Evolutionary conservation across 805 yeast species (phyloP), one percentile per base, ranked within the genome.

Genomic region (Kluyveromyces wickerhamii): DNA sequence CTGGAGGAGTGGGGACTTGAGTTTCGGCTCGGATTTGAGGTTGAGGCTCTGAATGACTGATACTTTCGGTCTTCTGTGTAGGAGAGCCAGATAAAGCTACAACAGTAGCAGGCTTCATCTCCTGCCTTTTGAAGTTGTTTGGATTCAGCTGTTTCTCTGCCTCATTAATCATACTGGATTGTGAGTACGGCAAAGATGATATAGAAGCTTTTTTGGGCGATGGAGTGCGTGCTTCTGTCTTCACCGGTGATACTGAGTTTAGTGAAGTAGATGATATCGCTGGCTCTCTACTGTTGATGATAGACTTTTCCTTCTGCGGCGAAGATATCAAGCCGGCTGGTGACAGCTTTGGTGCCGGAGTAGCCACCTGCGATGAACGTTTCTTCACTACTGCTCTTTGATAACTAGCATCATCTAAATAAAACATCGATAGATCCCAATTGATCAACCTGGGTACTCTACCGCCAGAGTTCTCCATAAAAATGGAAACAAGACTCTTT

Each of bases 401-500:
- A 38, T 65, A 65, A 16, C 63, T 54, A 14, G 42, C 51, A 35
- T 58, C 62, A 43, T 64, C 66, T 13, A 65, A 35, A 18, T 65
- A 66, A 45, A 66, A 67, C 29, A 54, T 21, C 1, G 60, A 42
- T 6, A 64, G 41, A 38, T 71, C 79, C 67, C 79, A 73, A 39
- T 73, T 70, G 4, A 69, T 54, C 45, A 76, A 45, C 20, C 62
- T 60, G 0, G 85, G 85, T 4, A 72, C 55, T 22, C 63, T 62
- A 0, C 81, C 81, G 28, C 66, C 66, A 15, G 74, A 73, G 37
- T 73, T 74, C 44, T 70, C 71, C 41, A 71, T 65, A 48, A 62
- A 79, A 19, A 73, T 64, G 32, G 72, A 68, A 6, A 77, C 52
- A 5, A 79, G 41, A 7, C 74, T 65, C 7, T 68, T 67, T 13